Evolutionary conservation across 345 rosid genomes (phyloP), one percentile per base, ranked within the genome.

Genomic region (Lenwebbia sp.): DNA sequence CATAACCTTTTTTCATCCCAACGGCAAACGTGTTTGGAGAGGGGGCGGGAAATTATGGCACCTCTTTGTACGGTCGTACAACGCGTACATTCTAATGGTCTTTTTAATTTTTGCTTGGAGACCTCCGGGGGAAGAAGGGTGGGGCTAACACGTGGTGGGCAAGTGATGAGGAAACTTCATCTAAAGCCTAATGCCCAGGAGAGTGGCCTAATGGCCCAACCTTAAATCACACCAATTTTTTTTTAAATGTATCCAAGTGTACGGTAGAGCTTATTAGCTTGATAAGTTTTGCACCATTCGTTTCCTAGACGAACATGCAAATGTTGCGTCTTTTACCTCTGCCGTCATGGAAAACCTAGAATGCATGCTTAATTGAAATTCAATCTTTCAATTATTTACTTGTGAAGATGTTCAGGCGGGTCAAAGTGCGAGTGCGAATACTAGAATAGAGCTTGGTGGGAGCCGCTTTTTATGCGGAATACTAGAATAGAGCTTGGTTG

Each of bases 401-500:
- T n/a, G 33, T 58, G 37, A 60, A n/a, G 70, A 60, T 13, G 70
- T 60, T 60, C 30, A 14, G 70, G 70, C 37, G 0, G 10, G 70
- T 60, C 33, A 60, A 60, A 60, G 70, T 60, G 33, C 1, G 33
- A 13, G 70, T 60, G 70, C 33, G n/a, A 60, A 0, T 60, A n/a
- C 19, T 60, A 60, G 37, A 60, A 60, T n/a, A 60, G 30, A 60
- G 70, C 70, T 60, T 60, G 6, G 70, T n/a, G 37, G 70, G 70
- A n/a, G 37, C 70, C 13, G 19, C 70, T 60, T 60, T 60, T 50
- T 12, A 50, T 50, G 52, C 13, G 52, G 52, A 44, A 44, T 44
- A 44, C 9, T 44, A 44, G 47, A 44, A 44, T 44, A 44, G 47
- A 44, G 47, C 47, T 44, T 51, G 53, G 53, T 28, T 95, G 98